These are phyloP conservation scores for Dalbergia oliveri DNA, from an alignment of 306 rosid species.

Conservation along the genomic window DNA sequence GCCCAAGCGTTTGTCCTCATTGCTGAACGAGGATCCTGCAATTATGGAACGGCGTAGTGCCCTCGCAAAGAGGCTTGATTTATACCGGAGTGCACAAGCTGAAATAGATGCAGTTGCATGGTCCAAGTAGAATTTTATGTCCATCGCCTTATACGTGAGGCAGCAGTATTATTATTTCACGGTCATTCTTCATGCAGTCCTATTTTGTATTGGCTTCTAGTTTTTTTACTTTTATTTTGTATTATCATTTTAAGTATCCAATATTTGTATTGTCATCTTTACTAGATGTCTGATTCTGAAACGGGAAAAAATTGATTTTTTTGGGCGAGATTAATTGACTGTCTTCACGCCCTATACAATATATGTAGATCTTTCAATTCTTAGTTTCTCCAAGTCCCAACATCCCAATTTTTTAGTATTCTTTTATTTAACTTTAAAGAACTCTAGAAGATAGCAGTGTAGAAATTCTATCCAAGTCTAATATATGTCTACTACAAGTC, in stretches of 20 bases:
- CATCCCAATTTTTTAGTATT: background rate
- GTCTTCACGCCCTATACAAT: background rate
- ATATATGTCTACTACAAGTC: background rate
- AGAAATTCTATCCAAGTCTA: too few relatives aligned
- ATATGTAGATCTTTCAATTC: background rate
- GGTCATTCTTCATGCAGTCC: constrained; percentile 21
- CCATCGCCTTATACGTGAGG: constrained; percentile 28
- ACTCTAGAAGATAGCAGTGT: constrained; percentile 7
- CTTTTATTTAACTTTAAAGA: background rate
- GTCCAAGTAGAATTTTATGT: constrained; percentile 69
- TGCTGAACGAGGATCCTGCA: constrained; percentile 95
- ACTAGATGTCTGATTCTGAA: constrained; percentile 18
- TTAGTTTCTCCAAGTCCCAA: background rate
- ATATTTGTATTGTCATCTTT: constrained; percentile 22
- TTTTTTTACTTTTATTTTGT: background rate
- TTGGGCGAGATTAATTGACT: constrained; percentile 32
- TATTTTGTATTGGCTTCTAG: background rate
- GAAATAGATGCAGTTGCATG: constrained; percentile 93
- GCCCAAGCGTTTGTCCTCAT: constrained; percentile 76
- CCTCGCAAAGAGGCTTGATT: constrained; percentile 85
- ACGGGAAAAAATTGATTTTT: constrained; percentile 3
- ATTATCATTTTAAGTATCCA: background rate
- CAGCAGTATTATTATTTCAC: constrained; percentile 28
- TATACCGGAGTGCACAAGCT: constrained; percentile 89
- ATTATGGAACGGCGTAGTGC: constrained; percentile 86